Evolutionary conservation across 2,329 filamentous ascomycete species (phyloP).

Genomic region (Fusarium begoniae): DNA sequence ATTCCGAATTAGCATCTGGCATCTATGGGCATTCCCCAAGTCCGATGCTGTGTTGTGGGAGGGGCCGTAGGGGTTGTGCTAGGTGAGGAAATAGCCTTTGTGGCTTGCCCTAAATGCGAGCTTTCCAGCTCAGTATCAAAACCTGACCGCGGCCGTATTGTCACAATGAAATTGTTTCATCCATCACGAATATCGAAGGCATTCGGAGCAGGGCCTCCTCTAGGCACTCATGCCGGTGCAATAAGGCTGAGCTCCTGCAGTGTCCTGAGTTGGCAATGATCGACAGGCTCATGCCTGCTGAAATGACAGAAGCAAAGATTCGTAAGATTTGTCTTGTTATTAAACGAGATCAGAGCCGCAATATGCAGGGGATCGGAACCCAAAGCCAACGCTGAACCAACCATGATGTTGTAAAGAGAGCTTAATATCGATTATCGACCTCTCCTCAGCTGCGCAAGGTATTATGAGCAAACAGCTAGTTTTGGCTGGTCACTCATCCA

Average conservation of each 20-base stretch:
- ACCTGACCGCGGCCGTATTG: not conserved
- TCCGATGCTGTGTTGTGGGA: conserved; percentile 20
- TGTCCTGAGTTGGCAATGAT: conserved; percentile 25
- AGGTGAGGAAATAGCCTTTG: conserved; percentile 11
- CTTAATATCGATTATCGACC: not conserved
- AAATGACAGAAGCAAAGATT: conserved; percentile 26
- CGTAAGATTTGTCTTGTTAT: not conserved
- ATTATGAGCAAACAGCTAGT: not conserved
- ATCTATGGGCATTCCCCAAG: conserved; percentile 31
- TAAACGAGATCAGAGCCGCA: conserved; percentile 21
- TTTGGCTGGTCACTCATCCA: conserved; percentile 4
- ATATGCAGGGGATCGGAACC: conserved; percentile 21
- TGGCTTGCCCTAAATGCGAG: conserved; percentile 13
- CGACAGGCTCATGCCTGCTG: conserved; percentile 30
- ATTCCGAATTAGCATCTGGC: conserved; percentile 37
- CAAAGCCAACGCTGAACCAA: conserved; percentile 14
- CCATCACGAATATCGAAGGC: not conserved
- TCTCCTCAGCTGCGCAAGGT: conserved; percentile 28
- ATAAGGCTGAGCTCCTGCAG: conserved; percentile 34
- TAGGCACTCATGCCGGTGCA: not conserved
- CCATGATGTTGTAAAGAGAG: conserved; percentile 7
- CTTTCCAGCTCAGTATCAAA: not conserved
- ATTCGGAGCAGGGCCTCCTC: conserved; percentile 1
- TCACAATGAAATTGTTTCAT: not conserved
- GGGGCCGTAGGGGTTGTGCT: not conserved